Evolutionary conservation across 805 yeast species (phyloP), one percentile per base, ranked within the genome.

Genomic region (Torulaspora indica): DNA sequence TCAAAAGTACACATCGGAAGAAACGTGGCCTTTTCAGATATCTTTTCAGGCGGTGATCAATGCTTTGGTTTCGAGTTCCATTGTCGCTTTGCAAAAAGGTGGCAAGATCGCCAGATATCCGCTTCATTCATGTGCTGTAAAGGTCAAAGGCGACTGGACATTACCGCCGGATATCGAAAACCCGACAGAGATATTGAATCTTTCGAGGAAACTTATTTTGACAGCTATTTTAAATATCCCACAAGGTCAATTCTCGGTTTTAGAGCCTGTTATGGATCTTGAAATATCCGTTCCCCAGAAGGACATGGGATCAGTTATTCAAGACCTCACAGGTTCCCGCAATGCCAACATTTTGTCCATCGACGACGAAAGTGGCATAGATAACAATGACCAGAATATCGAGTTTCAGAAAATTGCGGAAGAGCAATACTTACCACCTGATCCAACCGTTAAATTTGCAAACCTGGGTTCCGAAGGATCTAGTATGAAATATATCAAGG

Each of bases 211-310:
- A 12, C 72, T 79, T 0, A 64, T 76, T 3, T 47, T 61, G 8
- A 66, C 69, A 12, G 70, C 73, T 0, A 46, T 81, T 5, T 52
- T 51, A 3, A 49, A 54, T 5, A 38, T 47, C 1, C 12, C 41
- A 4, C 42, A 60, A 2, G 45, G 42, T 0, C 52, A 63, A 1
- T 78, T 76, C 58, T 74, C 81, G 1, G 63, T 90, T 1, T 69
- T 91, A 63, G 98, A 93, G 64, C 98, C 98, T 0, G 72, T 85
- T 23, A 91, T 93, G 97, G 72, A 75, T 28, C 81, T 89, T 4
- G 71, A 71, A 6, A 79, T 93, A 1, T 76, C 73, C 40, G 82
- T 82, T 2, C 74, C 74, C 42, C 83, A 88, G 24, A 82, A 77
- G 44, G 85, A 83, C 46, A 65, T 91, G 52, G 98, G 98, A 15